Evolutionary conservation across 1,139 yeast genomes (phyloP).

Genomic region (Candida neerlandica): DNA sequence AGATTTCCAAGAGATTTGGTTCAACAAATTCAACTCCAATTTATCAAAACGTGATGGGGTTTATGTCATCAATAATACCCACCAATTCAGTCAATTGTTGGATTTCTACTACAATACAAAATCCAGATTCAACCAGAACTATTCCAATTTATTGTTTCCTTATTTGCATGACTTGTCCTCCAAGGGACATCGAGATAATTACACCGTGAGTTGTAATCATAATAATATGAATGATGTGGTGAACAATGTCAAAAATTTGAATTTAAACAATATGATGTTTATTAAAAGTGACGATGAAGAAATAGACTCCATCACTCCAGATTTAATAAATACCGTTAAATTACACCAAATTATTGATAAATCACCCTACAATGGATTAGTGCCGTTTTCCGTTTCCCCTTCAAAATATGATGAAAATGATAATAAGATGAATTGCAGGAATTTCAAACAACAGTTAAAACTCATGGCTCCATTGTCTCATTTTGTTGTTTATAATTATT

Average conservation of each 20-base stretch:
- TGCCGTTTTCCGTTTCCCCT: not conserved
- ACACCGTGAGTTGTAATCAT: conserved; percentile 13
- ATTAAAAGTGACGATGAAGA: conserved; percentile 13
- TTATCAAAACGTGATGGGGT: conserved; percentile 16
- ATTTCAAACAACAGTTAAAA: conserved; percentile 32
- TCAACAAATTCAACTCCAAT: conserved; percentile 17
- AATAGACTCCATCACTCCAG: conserved; percentile 13
- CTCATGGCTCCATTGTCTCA: conserved; percentile 37
- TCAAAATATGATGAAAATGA: not conserved
- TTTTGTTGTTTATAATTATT: conserved; percentile 36
- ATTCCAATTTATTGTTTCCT: conserved; percentile 31
- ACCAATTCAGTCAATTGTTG: conserved; percentile 23
- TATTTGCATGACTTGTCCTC: conserved; percentile 39
- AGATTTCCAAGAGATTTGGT: conserved; percentile 11
- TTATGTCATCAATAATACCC: conserved; percentile 16
- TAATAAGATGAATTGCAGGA: conserved; percentile 27
- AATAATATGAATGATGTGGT: not conserved
- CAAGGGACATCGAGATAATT: conserved; percentile 29
- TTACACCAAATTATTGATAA: not conserved
- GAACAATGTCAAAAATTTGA: not conserved
- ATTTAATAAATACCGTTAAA: conserved; percentile 25
- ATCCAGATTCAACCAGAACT: conserved; percentile 20
- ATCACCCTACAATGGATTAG: not conserved
- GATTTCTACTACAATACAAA: conserved; percentile 28
- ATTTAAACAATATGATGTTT: conserved; percentile 22